Conservation (phyloP, 441 rosid species). For the Populus tomentosa region DNA sequence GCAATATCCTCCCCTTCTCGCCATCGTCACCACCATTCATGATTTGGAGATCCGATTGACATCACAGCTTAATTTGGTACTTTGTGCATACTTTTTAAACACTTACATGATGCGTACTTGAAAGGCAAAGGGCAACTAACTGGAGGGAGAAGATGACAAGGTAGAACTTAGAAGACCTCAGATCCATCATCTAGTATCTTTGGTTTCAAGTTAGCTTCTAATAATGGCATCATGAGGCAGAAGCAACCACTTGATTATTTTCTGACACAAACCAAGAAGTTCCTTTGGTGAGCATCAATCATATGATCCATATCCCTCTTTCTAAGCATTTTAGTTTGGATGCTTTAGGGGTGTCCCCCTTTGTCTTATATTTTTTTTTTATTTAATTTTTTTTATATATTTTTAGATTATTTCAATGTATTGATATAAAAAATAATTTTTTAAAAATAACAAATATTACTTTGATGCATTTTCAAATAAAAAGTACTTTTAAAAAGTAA, state of each 20-base stretch:
- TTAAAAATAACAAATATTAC: too few species aligned
- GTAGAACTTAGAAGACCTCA: not conserved
- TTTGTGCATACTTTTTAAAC: not conserved
- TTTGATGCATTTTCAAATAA: too few species aligned
- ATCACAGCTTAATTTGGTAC: not conserved
- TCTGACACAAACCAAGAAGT: not conserved
- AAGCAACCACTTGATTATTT: not conserved
- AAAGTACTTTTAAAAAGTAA: too few species aligned
- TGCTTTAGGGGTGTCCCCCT: too few species aligned
- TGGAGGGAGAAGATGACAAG: not conserved
- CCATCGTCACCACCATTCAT: too few species aligned
- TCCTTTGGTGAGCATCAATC: not conserved
- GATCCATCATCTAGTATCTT: not conserved
- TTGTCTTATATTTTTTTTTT: too few species aligned
- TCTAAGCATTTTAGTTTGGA: not conserved
- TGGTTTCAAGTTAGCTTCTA: slow-evolving; percentile 5
- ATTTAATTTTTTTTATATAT: too few species aligned
- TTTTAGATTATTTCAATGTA: too few species aligned
- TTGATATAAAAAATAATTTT: too few species aligned
- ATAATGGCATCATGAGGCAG: not conserved
- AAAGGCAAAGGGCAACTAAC: slow-evolving; percentile 1
- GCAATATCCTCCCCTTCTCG: too few species aligned
- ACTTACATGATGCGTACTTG: not conserved
- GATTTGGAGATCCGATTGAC: too few species aligned
- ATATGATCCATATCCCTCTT: not conserved